A percentile compares a stretch with the other conserved stretches of the same genome.
Evolutionary conservation across 2,329 filamentous ascomycete genomes (phyloP).

Genomic region (Colletotrichum navitas): DNA sequence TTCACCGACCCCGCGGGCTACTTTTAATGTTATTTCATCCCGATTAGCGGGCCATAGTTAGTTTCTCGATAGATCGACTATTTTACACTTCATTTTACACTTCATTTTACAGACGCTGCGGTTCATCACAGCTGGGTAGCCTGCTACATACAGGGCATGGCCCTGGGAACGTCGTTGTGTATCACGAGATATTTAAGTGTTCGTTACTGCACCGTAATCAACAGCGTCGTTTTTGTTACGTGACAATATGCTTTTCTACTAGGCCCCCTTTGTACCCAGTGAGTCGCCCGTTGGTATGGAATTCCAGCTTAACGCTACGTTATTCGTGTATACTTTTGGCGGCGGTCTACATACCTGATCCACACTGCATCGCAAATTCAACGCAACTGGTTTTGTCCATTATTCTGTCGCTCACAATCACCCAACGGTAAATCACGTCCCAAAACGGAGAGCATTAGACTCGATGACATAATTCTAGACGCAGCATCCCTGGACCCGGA

Average conservation of each 20-base stretch:
- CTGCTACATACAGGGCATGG: not conserved
- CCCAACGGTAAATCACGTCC: not conserved
- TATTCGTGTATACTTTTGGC: constrained; percentile 25
- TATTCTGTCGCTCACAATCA: not conserved
- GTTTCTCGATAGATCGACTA: too few relatives aligned
- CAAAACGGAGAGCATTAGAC: not conserved
- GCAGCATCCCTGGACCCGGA: not conserved
- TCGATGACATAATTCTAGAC: not conserved
- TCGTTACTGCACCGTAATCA: too few relatives aligned
- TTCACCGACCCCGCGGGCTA: too few relatives aligned
- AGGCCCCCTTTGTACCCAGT: not conserved
- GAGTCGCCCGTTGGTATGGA: constrained; percentile 44
- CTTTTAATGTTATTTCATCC: too few relatives aligned
- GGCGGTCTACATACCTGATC: constrained; percentile 8
- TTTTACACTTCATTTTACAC: too few relatives aligned
- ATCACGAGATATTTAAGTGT: too few relatives aligned
- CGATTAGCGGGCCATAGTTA: too few relatives aligned
- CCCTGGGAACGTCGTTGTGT: not conserved
- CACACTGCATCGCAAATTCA: constrained; percentile 13
- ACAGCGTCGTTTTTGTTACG: too few relatives aligned
- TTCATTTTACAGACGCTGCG: too few relatives aligned
- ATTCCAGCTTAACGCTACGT: not conserved
- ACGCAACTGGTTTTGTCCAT: not conserved
- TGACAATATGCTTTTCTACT: not conserved
- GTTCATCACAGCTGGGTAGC: not conserved